Percentiles rank a stretch among this genome's conserved stretches.
Evolutionary conservation across 2,329 filamentous ascomycete genomes (phyloP).

Genomic region (Fusarium duplospermum): DNA sequence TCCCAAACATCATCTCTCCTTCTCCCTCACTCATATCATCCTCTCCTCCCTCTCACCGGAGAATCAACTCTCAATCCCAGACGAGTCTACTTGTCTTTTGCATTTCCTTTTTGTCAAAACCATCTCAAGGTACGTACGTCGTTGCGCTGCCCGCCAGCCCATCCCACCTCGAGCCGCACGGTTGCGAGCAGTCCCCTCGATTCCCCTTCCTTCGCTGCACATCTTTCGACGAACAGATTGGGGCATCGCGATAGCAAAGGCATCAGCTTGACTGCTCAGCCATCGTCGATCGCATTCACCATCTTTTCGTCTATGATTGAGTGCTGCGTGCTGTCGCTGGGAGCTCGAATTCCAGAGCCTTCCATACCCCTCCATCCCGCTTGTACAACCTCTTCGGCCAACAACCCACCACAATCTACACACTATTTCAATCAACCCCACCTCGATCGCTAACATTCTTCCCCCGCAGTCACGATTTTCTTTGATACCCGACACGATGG

Average conservation of each 20-base stretch:
- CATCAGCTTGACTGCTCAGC: neutral
- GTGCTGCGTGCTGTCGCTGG: neutral
- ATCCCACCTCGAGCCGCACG: slow-evolving; percentile 10
- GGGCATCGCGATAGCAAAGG: slow-evolving; percentile 3
- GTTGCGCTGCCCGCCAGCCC: neutral
- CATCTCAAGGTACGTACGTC: slow-evolving; percentile 41
- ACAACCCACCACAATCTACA: neutral
- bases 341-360: slow-evolving; percentile 25
- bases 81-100: slow-evolving; percentile 42
- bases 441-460: slow-evolving; percentile 31
- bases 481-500: slow-evolving; percentile 73
- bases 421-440: neutral
- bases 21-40: slow-evolving; percentile 29
- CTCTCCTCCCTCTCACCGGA: slow-evolving; percentile 35
- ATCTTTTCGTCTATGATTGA: neutral
- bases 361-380: slow-evolving; percentile 35
- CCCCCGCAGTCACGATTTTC: slow-evolving; percentile 44
- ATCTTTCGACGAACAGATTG: neutral
- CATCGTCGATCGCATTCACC: neutral
- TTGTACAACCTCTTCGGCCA: slow-evolving; percentile 21
- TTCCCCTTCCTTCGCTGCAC: neutral
- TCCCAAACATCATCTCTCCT: slow-evolving; percentile 39
- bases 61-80: slow-evolving; percentile 38
- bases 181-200: slow-evolving; percentile 9
- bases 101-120: slow-evolving; percentile 41